Conservation (phyloP, 140 eudicot species). For the Bidens hawaiensis region DNA sequence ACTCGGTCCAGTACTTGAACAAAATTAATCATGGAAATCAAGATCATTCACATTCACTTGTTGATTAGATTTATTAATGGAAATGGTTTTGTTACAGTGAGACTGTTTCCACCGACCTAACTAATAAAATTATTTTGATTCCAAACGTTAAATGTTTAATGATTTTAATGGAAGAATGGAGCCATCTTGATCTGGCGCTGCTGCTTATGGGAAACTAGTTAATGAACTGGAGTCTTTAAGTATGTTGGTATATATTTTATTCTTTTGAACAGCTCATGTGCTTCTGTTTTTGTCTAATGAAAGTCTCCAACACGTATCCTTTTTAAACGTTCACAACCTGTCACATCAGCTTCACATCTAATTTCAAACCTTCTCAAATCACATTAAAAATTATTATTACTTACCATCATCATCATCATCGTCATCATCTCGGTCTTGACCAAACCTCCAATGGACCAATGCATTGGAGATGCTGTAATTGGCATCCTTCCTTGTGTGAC, state of each 20-base stretch:
- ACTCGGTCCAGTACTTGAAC: too few relatives aligned
- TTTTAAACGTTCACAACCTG: too few relatives aligned
- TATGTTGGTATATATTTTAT: constrained; percentile 1
- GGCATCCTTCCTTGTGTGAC: not conserved
- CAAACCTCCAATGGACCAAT: too few relatives aligned
- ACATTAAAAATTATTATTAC: too few relatives aligned
- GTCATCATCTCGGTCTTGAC: too few relatives aligned
- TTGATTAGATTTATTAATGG: too few relatives aligned
- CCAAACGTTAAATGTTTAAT: not conserved
- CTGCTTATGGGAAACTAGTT: not conserved
- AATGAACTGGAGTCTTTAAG: constrained; percentile 17
- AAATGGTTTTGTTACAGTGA: not conserved
- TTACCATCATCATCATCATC: too few relatives aligned
- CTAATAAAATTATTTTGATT: too few relatives aligned
- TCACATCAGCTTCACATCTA: too few relatives aligned
- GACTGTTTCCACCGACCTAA: not conserved
- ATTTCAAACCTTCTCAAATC: too few relatives aligned
- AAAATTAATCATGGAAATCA: not conserved
- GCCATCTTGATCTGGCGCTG: constrained; percentile 21
- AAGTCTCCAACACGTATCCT: not conserved
- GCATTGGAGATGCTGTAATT: too few relatives aligned
- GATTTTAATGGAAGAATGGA: not conserved
- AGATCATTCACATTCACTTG: too few relatives aligned
- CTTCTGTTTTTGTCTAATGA: constrained; percentile 4
- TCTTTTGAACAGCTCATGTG: constrained; percentile 9